These are phyloP conservation scores for Alternaria burnsii DNA, from an alignment of 2,329 filamentous ascomycete genomes.

Conservation along the genomic window DNA sequence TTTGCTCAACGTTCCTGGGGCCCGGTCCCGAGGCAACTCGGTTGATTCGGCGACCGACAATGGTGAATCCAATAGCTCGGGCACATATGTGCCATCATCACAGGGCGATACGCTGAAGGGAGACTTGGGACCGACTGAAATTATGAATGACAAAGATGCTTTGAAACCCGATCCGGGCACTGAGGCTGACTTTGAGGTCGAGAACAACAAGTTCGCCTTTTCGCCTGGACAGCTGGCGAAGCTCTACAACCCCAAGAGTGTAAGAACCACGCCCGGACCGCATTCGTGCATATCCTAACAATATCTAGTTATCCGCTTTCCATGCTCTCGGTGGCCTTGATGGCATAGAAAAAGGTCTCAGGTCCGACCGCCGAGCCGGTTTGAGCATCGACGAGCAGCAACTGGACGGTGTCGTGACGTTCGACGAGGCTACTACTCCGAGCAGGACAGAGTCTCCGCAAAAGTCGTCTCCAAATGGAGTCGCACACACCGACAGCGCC, in stretches of 20 bases:
- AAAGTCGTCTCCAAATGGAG: slow-evolving; percentile 28
- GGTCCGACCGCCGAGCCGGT: slow-evolving; percentile 70
- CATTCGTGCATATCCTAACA: neutral
- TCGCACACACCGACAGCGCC: slow-evolving; percentile 30
- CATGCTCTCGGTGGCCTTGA: slow-evolving; percentile 76
- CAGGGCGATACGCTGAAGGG: slow-evolving; percentile 55
- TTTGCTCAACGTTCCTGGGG: slow-evolving; percentile 70
- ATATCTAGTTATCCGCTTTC: slow-evolving; percentile 61
- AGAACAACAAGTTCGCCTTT: slow-evolving; percentile 83
- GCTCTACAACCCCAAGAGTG: slow-evolving; percentile 80
- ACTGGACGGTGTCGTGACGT: slow-evolving; percentile 71
- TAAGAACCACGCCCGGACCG: slow-evolving; percentile 50
- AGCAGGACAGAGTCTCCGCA: slow-evolving; percentile 23
- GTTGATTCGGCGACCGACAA: slow-evolving; percentile 69
- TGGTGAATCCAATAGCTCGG: slow-evolving; percentile 63
- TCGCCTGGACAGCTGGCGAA: slow-evolving; percentile 82
- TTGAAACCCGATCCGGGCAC: slow-evolving; percentile 79
- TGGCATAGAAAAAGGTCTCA: slow-evolving; percentile 77
- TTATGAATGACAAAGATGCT: slow-evolving; percentile 73
- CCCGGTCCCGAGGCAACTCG: slow-evolving; percentile 71
- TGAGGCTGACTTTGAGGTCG: slow-evolving; percentile 72
- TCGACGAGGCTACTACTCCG: slow-evolving; percentile 67
- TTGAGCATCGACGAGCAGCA: slow-evolving; percentile 74
- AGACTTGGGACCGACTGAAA: slow-evolving; percentile 56
- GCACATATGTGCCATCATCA: slow-evolving; percentile 64